Conservation (phyloP, 2,329 filamentous ascomycete species). For the Trichoderma afroharzianum region DNA sequence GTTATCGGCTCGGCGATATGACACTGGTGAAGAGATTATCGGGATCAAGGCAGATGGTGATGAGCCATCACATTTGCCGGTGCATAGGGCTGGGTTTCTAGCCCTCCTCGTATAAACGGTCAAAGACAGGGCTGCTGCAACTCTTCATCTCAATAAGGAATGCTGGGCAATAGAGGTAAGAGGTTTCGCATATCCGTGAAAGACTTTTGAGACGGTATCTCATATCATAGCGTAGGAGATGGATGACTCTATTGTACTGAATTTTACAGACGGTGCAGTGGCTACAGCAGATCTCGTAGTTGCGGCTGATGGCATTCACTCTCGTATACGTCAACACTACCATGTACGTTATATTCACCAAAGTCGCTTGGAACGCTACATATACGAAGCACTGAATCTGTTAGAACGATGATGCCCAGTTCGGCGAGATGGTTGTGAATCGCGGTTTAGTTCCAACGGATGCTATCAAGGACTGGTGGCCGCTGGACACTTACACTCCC, state of each 20-base stretch:
- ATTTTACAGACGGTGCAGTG: neutral
- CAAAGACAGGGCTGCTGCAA: neutral
- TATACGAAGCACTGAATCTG: neutral
- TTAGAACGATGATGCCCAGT: neutral
- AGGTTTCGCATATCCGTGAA: neutral
- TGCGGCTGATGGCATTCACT: neutral
- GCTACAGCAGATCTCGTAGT: neutral
- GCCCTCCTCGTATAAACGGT: neutral
- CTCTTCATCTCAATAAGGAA: neutral
- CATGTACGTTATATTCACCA: neutral
- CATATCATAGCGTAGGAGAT: neutral
- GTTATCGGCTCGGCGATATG: neutral
- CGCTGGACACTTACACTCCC: neutral
- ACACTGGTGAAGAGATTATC: neutral
- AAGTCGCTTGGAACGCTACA: neutral
- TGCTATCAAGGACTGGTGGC: neutral
- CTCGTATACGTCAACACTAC: neutral
- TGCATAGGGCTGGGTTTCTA: neutral
- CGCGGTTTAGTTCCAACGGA: neutral
- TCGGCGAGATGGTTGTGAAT: neutral
- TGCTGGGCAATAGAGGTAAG: neutral
- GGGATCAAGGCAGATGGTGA: neutral
- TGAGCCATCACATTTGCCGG: neutral
- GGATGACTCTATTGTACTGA: neutral
- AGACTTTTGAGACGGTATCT: neutral